Conservation (phyloP, 2,329 filamentous ascomycete species). For the Fusarium stilboides region DNA sequence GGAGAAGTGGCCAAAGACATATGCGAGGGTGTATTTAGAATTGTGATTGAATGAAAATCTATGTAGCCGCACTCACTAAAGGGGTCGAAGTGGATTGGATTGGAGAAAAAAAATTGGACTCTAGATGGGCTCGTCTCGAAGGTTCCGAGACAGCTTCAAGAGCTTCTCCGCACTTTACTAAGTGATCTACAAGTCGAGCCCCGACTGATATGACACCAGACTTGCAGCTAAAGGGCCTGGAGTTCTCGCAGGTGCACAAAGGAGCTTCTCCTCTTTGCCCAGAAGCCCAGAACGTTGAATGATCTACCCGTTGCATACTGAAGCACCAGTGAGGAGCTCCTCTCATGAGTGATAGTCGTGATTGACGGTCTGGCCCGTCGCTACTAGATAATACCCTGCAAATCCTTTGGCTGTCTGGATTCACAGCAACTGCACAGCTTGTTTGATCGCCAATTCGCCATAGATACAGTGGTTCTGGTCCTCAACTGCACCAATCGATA, state of each 20-base stretch:
- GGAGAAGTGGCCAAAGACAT: conserved; percentile 12
- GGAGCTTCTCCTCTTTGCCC: conserved; percentile 16
- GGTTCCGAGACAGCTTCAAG: conserved; percentile 31
- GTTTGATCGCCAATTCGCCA: conserved; percentile 2
- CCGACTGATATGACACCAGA: conserved; percentile 4
- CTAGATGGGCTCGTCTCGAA: conserved; percentile 27
- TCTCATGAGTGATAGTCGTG: conserved; percentile 22
- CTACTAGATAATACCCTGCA: conserved; percentile 12
- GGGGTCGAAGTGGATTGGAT: conserved; percentile 15
- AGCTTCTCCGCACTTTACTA: conserved; percentile 39
- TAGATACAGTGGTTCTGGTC: conserved; percentile 29
- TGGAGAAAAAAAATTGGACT: conserved; percentile 9
- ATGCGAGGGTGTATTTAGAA: conserved; percentile 23
- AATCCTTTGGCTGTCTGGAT: neutral
- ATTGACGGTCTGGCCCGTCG: conserved; percentile 32
- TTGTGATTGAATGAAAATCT: conserved; percentile 7
- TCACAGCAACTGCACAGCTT: too few species aligned
- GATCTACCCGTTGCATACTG: conserved; percentile 32
- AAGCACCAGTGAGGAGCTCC: conserved; percentile 15
- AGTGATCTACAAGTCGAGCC: conserved; percentile 38
- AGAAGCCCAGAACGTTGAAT: conserved; percentile 27
- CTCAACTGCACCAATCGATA: conserved; percentile 19
- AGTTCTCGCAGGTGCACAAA: conserved; percentile 25
- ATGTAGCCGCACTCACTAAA: conserved; percentile 7
- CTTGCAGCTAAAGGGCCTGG: conserved; percentile 13